These are phyloP conservation scores for Aspergillus eucalypticola DNA, from an alignment of 2,329 filamentous ascomycete species.

Conservation along the genomic window DNA sequence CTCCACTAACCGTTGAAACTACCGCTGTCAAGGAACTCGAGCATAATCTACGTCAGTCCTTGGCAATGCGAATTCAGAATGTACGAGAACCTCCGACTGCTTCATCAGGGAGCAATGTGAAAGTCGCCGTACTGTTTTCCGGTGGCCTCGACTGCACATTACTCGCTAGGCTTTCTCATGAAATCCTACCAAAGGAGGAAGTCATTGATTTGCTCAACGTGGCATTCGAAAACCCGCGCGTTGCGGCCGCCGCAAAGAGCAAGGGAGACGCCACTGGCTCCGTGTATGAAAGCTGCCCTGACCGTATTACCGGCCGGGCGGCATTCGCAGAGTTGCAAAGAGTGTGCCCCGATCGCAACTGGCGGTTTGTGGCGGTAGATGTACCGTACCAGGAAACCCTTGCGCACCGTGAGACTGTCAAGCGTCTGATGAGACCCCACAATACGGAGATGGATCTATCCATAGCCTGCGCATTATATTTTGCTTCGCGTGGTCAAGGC, in stretches of 20 bases:
- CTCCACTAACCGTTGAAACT: slow-evolving; percentile 43
- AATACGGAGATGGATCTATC: slow-evolving; percentile 99
- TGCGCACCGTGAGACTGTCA: slow-evolving; percentile 67
- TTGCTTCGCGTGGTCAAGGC: slow-evolving; percentile 76
- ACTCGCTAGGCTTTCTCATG: slow-evolving; percentile 76
- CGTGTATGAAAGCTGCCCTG: slow-evolving; percentile 80
- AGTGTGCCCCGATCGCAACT: slow-evolving; percentile 69
- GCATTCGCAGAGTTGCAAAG: slow-evolving; percentile 72
- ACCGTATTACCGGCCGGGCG: slow-evolving; percentile 80
- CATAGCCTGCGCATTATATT: slow-evolving; percentile 91
- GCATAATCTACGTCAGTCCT: slow-evolving; percentile 59
- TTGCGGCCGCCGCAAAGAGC: slow-evolving; percentile 58
- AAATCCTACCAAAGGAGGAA: slow-evolving; percentile 68
- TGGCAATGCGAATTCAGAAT: slow-evolving; percentile 64
- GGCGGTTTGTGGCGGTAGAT: slow-evolving; percentile 81
- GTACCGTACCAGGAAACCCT: slow-evolving; percentile 76
- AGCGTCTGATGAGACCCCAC: slow-evolving; percentile 83
- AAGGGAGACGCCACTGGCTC: slow-evolving; percentile 31
- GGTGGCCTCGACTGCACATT: slow-evolving; percentile 92
- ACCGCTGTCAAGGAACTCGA: slow-evolving; percentile 57
- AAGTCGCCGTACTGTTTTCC: slow-evolving; percentile 82
- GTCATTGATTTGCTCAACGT: slow-evolving; percentile 89
- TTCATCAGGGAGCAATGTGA: slow-evolving; percentile 29
- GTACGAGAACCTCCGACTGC: slow-evolving; percentile 60
- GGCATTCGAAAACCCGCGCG: slow-evolving; percentile 89